phyloP scores from a whole-genome alignment of 108 stramenopile species.

The Nitzschia putrida region DNA sequence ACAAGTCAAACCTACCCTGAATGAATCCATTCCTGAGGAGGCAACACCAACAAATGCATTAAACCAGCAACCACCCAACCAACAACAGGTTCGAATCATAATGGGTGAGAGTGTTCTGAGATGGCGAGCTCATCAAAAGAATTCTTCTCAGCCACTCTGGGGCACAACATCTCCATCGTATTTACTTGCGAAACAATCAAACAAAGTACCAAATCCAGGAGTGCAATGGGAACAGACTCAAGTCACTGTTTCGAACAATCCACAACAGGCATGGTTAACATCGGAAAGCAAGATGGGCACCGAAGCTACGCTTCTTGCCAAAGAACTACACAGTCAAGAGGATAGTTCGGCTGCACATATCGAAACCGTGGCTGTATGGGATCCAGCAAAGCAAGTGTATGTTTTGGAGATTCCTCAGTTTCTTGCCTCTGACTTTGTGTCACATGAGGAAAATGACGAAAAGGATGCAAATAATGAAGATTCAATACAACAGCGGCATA shows the following conservation, averaged over 20 bases:
- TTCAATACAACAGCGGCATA: neutral
- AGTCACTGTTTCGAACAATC: neutral
- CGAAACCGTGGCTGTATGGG: constrained; percentile 24
- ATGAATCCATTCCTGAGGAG: no score
- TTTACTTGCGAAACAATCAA: neutral
- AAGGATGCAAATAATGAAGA: no score
- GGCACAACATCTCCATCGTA: no score
- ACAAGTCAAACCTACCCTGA: no score
- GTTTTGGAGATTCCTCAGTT: constrained; percentile 21
- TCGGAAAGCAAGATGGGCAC: neutral
- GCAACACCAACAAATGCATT: no score
- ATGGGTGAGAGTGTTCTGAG: neutral
- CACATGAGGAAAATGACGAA: neutral
- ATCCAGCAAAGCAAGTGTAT: constrained; percentile 9
- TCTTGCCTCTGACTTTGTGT: constrained; percentile 3
- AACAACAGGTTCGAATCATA: neutral
- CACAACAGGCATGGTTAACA: neutral
- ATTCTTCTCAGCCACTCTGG: no score
- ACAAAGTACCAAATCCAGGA: neutral
- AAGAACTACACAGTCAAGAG: neutral
- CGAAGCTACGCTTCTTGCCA: neutral
- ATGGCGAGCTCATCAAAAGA: neutral
- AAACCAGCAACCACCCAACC: neutral
- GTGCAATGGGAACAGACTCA: neutral
- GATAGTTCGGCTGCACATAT: neutral